phyloP scores from a whole-genome alignment of 208 protist genomes.

The Trypanosoma theileri region DNA sequence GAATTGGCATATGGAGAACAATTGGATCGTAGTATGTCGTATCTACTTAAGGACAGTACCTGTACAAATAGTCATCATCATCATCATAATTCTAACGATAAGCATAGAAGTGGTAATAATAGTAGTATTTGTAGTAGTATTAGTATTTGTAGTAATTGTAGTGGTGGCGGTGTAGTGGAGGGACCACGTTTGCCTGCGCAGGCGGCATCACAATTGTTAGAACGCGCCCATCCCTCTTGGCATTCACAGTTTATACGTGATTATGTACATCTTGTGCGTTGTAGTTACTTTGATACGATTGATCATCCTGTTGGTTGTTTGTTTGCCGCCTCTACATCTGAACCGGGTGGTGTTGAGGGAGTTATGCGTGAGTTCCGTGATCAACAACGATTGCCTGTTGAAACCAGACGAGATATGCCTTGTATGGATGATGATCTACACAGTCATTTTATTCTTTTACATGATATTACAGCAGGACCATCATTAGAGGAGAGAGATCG shows the following conservation, averaged over 20 bases:
- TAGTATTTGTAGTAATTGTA: too few relatives aligned
- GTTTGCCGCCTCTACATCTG: conserved; percentile 56
- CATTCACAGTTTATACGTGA: conserved; percentile 54
- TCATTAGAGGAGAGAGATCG: conserved; percentile 43
- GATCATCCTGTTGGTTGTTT: conserved; percentile 80
- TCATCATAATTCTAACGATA: too few relatives aligned
- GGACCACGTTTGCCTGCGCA: conserved; percentile 9
- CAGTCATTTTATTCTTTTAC: conserved; percentile 69
- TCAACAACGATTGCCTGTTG: conserved; percentile 35
- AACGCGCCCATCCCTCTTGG: conserved; percentile 65
- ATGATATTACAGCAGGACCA: conserved; percentile 55
- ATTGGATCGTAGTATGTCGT: conserved; percentile 50
- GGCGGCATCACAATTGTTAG: conserved; percentile 41
- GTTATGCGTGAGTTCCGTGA: conserved; percentile 47
- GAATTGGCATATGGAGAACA: conserved; percentile 80
- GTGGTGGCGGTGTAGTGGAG: conserved; percentile 10
- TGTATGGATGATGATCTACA: conserved; percentile 76
- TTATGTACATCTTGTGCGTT: conserved; percentile 61
- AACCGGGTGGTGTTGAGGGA: conserved; percentile 51
- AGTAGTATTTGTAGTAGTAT: too few relatives aligned
- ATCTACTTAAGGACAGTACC: conserved; percentile 28
- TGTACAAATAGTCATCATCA: too few relatives aligned
- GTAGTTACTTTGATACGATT: conserved; percentile 70
- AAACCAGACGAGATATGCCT: conserved; percentile 45
- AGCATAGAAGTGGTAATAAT: too few relatives aligned